phyloP scores from a whole-genome alignment of 768 basidiomycete species.

The Pleurotus ostreatus region DNA sequence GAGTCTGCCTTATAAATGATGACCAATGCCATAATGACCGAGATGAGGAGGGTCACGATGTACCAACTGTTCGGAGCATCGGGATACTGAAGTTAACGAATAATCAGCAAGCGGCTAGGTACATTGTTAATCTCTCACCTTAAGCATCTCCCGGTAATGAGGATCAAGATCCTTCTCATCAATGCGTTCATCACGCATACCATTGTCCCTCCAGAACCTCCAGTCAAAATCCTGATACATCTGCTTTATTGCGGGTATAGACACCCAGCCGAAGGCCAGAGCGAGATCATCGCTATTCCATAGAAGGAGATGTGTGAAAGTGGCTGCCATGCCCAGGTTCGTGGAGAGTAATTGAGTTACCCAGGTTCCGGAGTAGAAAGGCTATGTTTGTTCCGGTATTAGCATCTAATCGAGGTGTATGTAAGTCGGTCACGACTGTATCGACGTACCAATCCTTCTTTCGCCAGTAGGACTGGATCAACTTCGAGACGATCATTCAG shows the following conservation, averaged over 20 bases:
- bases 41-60: slow-evolving; percentile 31
- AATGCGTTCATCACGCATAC: slow-evolving; percentile 26
- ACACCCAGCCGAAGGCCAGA: slow-evolving; percentile 42
- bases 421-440: neutral
- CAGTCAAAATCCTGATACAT: slow-evolving; percentile 33
- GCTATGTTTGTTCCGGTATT: slow-evolving; percentile 16
- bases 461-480: slow-evolving; percentile 5
- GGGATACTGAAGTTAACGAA: slow-evolving; percentile 32
- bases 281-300: slow-evolving; percentile 41
- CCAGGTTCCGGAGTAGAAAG: slow-evolving; percentile 47
- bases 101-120: too few species aligned
- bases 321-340: slow-evolving; percentile 45
- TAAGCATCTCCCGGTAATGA: slow-evolving; percentile 49
- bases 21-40: slow-evolving; percentile 38
- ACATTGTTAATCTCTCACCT: slow-evolving; percentile 23
- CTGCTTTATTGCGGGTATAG: slow-evolving; percentile 26
- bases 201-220: slow-evolving; percentile 39
- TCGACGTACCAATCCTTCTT: slow-evolving; percentile 34
- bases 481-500: slow-evolving; percentile 26
- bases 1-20: slow-evolving; percentile 44
- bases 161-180: slow-evolving; percentile 36
- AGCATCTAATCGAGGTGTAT: too few species aligned
- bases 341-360: slow-evolving; percentile 37
- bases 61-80: slow-evolving; percentile 61
- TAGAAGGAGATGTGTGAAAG: slow-evolving; percentile 42